Evolutionary conservation across 139 green algal genomes (phyloP).

Genomic region (Auxenochlorella pyrenoidosa): DNA sequence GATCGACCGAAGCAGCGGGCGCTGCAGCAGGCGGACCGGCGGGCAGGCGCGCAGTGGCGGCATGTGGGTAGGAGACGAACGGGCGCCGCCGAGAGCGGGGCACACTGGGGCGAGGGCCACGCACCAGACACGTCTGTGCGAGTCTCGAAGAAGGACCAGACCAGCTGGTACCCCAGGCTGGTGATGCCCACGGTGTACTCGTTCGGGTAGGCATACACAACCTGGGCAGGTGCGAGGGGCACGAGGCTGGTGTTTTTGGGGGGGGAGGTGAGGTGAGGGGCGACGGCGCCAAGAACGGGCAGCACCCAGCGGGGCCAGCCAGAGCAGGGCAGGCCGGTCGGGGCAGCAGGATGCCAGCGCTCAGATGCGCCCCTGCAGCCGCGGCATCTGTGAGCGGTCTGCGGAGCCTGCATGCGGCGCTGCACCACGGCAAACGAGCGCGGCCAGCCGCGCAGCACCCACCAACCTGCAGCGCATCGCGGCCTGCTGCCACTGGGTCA

Average conservation of each 20-base stretch:
- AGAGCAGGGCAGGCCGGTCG: background rate
- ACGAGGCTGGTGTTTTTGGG: too few relatives aligned
- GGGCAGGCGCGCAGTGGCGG: too few relatives aligned
- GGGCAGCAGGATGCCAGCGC: too few relatives aligned
- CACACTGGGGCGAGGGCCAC: too few relatives aligned
- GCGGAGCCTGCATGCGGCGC: background rate
- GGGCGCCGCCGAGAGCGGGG: too few relatives aligned
- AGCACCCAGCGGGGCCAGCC: background rate
- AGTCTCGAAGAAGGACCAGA: constrained; percentile 58
- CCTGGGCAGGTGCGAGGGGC: background rate
- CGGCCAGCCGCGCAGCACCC: too few relatives aligned
- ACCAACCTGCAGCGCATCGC: background rate
- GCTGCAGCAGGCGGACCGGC: too few relatives aligned
- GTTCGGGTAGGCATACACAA: constrained; percentile 67
- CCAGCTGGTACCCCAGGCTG: constrained; percentile 63
- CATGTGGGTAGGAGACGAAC: background rate
- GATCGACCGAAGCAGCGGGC: too few relatives aligned
- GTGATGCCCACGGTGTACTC: constrained; percentile 68
- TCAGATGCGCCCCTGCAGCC: background rate
- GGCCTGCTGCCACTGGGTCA: constrained; percentile 23
- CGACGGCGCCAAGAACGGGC: background rate
- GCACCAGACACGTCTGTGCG: constrained; percentile 6
- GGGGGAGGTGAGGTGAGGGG: background rate
- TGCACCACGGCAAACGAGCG: background rate
- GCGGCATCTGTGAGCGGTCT: background rate